These are phyloP conservation scores for Diplogelasinospora grovesii DNA, from an alignment of 495 filamentous ascomycete species.

Conservation along the genomic window DNA sequence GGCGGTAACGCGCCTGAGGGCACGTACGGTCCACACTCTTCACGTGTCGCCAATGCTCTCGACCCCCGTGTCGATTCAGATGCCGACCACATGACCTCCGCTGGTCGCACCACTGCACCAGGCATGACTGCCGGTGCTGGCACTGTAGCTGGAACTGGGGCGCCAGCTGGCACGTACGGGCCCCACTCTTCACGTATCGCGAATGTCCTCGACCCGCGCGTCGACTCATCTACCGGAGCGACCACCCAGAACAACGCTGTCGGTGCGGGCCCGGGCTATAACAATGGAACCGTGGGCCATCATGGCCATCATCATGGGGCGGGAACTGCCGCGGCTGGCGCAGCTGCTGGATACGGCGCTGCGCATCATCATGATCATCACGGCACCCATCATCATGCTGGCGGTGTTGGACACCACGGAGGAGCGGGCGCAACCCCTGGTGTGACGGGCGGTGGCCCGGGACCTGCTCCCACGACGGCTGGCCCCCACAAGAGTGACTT, in stretches of 20 bases:
- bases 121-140: constrained; percentile 9
- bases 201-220: constrained; percentile 44
- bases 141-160: constrained; percentile 3
- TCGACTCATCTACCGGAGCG: constrained; percentile 40
- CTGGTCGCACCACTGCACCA: neutral
- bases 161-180: constrained; percentile 33
- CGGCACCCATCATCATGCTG: too few species aligned
- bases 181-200: constrained; percentile 25
- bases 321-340: neutral
- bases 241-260: neutral
- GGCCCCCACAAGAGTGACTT: constrained; percentile 46
- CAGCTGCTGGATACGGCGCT: neutral
- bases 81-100: constrained; percentile 2
- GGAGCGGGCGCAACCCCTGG: constrained; percentile 7
- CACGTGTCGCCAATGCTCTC: constrained; percentile 30
- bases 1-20: constrained; percentile 21
- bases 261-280: neutral
- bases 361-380: too few species aligned
- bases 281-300: neutral
- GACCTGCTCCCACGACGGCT: constrained; percentile 32
- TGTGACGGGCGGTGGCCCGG: constrained; percentile 9
- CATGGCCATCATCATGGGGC: constrained; percentile 1
- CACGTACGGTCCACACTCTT: constrained; percentile 38
- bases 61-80: constrained; percentile 21
- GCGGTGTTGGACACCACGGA: too few species aligned